Evolutionary conservation across 2,329 filamentous ascomycete genomes (phyloP).

Genomic region (Knufia petricola): DNA sequence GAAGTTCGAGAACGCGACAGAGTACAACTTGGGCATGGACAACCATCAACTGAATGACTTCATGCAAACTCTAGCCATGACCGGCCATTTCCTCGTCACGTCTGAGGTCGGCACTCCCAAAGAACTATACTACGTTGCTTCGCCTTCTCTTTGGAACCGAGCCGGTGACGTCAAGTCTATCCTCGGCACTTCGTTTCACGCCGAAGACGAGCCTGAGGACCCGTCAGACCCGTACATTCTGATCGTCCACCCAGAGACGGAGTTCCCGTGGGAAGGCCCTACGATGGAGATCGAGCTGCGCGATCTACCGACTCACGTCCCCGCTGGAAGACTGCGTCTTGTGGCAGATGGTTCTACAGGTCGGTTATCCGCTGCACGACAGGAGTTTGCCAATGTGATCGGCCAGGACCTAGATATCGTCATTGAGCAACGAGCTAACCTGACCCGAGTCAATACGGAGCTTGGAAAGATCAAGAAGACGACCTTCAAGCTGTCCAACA

Average conservation of each 20-base stretch:
- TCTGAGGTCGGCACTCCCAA: slow-evolving; percentile 57
- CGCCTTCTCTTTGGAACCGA: slow-evolving; percentile 63
- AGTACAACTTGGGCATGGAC: slow-evolving; percentile 75
- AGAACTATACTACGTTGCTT: slow-evolving; percentile 75
- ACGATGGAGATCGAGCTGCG: slow-evolving; percentile 61
- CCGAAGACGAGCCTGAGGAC: slow-evolving; percentile 61
- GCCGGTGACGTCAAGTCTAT: slow-evolving; percentile 77
- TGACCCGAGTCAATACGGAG: slow-evolving; percentile 82
- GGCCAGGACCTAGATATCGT: slow-evolving; percentile 79
- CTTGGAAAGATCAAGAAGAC: slow-evolving; percentile 92
- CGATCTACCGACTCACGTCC: slow-evolving; percentile 73
- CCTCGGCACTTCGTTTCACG: slow-evolving; percentile 67
- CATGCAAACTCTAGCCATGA: slow-evolving; percentile 68
- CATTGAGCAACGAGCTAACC: slow-evolving; percentile 84
- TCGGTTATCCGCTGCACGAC: slow-evolving; percentile 67
- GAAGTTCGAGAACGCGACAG: slow-evolving; percentile 91
- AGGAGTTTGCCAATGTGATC: slow-evolving; percentile 65
- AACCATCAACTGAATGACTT: slow-evolving; percentile 63
- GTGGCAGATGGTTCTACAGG: slow-evolving; percentile 79
- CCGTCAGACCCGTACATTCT: slow-evolving; percentile 73
- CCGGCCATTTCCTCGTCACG: slow-evolving; percentile 79
- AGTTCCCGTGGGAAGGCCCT: slow-evolving; percentile 71
- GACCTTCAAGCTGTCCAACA: slow-evolving; percentile 90
- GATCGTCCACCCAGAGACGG: slow-evolving; percentile 70
- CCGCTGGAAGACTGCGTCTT: slow-evolving; percentile 74